Base-by-base conservation (phyloP, 2,329 filamentous ascomycete genomes). In the Diaporthe nobilis region DNA sequence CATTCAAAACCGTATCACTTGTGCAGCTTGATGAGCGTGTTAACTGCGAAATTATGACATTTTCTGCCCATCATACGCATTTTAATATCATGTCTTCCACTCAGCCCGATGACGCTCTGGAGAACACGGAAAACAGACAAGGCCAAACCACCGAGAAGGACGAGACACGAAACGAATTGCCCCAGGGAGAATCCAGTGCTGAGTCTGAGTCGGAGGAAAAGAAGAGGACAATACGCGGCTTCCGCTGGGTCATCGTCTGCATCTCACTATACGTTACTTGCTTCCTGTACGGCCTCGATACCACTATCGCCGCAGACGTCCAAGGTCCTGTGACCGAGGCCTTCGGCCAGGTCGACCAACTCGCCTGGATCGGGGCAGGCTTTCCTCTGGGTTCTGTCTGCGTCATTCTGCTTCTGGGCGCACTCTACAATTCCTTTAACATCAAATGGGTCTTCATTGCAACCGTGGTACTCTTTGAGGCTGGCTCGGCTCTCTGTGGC, bases 221-320 rank as follows among this genome's bases (percentile, higher is more conserved):
- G 31, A 61, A 25, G 15, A 61, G 37, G 13, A n/a, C 37, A 61
- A 28, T 44, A 28, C 28, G 63, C 6, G 44, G 44, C 44, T 53
- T 68, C 15, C 63, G 47, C 28, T 68, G 47, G 44, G 15, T 42
- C 63, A 22, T 73, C 13, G 17, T 75, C 34, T 72, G 70, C 44
- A 17, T 77, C 6, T 25, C 68, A 4, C 60, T 75, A 1, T 74
- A 72, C 58, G 31, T 67, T n/a, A 72, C 42, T 4, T 58, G 47
- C 47, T 68, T 70, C 17, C 72, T 77, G 58, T 76, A 74, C 58
- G 82, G 81, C 10, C 58, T 77, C 55, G 74, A 77, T 25, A 76
- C 71, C 15, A 77, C 74, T 6, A 86, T 88, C 75, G 82, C 86
- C 1, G 87, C 87, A n/a, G 85, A 87, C 77, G 82, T 88, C 13